Percentiles rank a stretch among this genome's conserved stretches.
These are phyloP conservation scores for Leptographium lundbergii DNA, from an alignment of 2,329 filamentous ascomycete species.

Conservation along the genomic window DNA sequence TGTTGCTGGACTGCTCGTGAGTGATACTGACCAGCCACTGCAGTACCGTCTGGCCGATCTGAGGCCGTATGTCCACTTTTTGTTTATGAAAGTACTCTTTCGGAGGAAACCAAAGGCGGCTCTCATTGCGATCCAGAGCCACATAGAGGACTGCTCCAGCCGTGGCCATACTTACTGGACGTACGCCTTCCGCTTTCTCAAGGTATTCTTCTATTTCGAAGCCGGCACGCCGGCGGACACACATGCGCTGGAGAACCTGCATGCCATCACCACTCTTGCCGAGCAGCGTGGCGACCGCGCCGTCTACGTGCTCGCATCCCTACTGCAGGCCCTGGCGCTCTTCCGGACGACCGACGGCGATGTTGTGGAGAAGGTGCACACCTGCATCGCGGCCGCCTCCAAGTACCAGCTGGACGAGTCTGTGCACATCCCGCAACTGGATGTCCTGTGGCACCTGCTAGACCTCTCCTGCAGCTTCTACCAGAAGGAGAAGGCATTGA, in stretches of 20 bases:
- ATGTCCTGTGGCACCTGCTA: constrained; percentile 51
- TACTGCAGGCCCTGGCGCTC: constrained; percentile 58
- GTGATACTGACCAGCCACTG: not conserved
- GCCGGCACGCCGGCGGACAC: constrained; percentile 47
- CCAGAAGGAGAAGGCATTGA: constrained; percentile 43
- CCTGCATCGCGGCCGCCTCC: constrained; percentile 59
- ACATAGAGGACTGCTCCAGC: constrained; percentile 51
- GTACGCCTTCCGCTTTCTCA: constrained; percentile 65
- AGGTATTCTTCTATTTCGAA: constrained; percentile 56
- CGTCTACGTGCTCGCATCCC: constrained; percentile 50
- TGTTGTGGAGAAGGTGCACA: constrained; percentile 56
- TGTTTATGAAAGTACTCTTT: constrained; percentile 57
- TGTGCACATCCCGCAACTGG: constrained; percentile 53
- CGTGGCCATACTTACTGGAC: constrained; percentile 61
- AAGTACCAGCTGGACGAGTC: constrained; percentile 56
- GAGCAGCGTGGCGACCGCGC: constrained; percentile 47
- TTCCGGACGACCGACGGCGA: constrained; percentile 52
- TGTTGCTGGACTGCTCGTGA: not conserved
- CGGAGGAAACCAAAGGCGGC: constrained; percentile 61
- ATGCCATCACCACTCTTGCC: constrained; percentile 47
- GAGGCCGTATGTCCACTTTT: constrained; percentile 66
- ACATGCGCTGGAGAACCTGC: constrained; percentile 55
- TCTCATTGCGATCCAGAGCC: constrained; percentile 56
- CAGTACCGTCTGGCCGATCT: constrained; percentile 49
- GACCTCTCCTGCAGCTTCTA: constrained; percentile 60